Percentiles rank a stretch among this genome's conserved stretches.
These are phyloP conservation scores for Fragosphaeria purpurea DNA, from an alignment of 2,329 filamentous ascomycete genomes.

Conservation along the genomic window DNA sequence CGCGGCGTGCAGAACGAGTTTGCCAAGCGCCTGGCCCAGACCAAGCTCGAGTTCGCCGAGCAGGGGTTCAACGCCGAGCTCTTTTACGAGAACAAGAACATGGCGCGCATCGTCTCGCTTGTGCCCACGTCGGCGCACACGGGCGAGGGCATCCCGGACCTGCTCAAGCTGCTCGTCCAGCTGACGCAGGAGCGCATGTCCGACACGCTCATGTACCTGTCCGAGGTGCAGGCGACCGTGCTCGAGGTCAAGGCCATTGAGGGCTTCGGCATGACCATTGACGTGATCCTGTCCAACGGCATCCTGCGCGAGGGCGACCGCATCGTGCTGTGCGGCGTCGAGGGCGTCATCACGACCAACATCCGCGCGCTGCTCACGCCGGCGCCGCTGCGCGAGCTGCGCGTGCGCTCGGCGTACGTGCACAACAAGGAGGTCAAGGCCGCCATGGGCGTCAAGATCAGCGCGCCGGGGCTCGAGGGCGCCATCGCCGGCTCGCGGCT, in stretches of 20 bases:
- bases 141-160: conserved; percentile 97
- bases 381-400: conserved; percentile 83
- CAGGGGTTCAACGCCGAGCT: conserved; percentile 97
- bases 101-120: conserved; percentile 89
- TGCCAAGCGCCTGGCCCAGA: conserved; percentile 76
- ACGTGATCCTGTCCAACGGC: conserved; percentile 94
- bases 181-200: conserved; percentile 98
- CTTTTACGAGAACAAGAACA: conserved; percentile 95
- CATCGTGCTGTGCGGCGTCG: conserved; percentile 91
- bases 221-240: conserved; percentile 94
- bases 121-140: conserved; percentile 96
- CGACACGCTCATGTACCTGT: conserved; percentile 93
- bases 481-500: conserved; percentile 94
- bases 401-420: conserved; percentile 91
- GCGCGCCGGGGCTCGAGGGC: conserved; percentile 86
- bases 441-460: conserved; percentile 96
- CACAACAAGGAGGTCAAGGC: conserved; percentile 99
- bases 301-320: conserved; percentile 88
- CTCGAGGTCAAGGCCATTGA: conserved; percentile 99
- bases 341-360: conserved; percentile 89
- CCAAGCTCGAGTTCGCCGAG: conserved; percentile 88
- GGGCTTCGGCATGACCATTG: conserved; percentile 96
- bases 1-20: conserved; percentile 94
- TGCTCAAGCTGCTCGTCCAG: conserved; percentile 89
- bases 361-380: conserved; percentile 91